Base-by-base conservation (phyloP, 1,139 yeast genomes). In the Saccharomycopsis crataegensis region DNA sequence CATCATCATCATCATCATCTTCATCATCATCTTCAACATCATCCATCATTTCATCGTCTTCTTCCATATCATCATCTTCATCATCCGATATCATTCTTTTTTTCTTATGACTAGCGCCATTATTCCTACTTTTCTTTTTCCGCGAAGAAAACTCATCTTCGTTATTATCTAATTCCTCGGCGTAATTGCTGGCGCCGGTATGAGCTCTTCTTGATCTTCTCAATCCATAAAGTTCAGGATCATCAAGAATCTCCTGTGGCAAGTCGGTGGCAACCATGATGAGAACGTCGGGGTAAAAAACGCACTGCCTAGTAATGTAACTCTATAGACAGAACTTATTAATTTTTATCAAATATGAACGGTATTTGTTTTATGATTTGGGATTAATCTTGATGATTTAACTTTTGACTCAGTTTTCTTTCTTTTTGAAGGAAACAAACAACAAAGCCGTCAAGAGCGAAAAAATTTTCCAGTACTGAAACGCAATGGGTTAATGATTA, bases 141-240 rank as follows among this genome's bases (percentile, higher is more conserved):
- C 64, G 42, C 62, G 64, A 14, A 42, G 12, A 11, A 42, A 12
- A 11, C 5, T 11, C 16, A 11, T 59, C 65, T 31, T 61, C 66
- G 6, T 50, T 53, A 28, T 49, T 47, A 17, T 48, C 51, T 11
- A 14, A 32, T 14, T 49, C 50, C 9, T 43, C 44, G n/a, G 22
- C 44, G 32, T 54, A 54, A 46, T 75, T 70, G 31, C 77, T 81
- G 2, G 69, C 67, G 3, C 76, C 74, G 16, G 68, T 68, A 60
- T 83, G 78, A 22, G 88, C 83, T 62, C 98, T 78, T 46, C 86
- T 83, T 38, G 96, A 86, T 62, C 98, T 78, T 66, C 98, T 80
- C 57, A 93, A 76, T 2, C 99, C 99, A 63, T 91, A 93, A 37
- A 93, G 77, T 68, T 89, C 96, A 2, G 99, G 98, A 67, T 89